Base-by-base conservation (phyloP, 2,329 filamentous ascomycete genomes). In the Metarhizium anisopliae region DNA sequence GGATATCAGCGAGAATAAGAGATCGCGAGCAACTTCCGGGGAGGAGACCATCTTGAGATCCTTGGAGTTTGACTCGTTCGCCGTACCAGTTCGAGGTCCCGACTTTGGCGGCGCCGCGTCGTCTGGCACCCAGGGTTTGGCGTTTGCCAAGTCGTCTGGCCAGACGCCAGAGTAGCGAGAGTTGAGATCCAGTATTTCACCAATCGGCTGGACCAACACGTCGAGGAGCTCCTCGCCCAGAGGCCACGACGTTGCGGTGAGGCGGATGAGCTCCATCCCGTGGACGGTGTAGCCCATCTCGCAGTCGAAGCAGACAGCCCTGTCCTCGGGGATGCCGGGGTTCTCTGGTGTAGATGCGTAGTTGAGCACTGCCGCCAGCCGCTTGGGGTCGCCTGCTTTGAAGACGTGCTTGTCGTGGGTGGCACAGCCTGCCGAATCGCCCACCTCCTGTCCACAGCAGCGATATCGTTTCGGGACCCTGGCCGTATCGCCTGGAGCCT, bases 231-330 rank as follows among this genome's bases (percentile, higher is more conserved):
- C 79, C 53, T 85, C 80, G 20, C 89, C 88, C 8, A 79, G 75
- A 0, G 93, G 93, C 92, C 94, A 99, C 10, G 86, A 84, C 3
- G 93, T 86, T 5, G 89, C 92, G 0, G 94, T 97, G 3, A 99
- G 72, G 8, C 94, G 89, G 56, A 97, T 86, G 18, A 99, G 79
- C 69, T 99, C 94, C 60, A 97, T 75, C 0, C 95, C 94, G 52
- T 87, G 72, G 1, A 89, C 89, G 0, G 95, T 99, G 67, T 95
- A 97, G 4, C 89, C 90, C 94, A 99, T 99, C 68, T 99, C 94
- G 65, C 94, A 97, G 68, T 99, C 94, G 64, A 99, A 93, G 60
- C 85, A 87, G 11, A 97, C 84, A 2, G 87, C 89, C 40, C 81
- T 81, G 53, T 79, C 73, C 1, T 70, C 64, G 0, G 76, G 73